A percentile compares a stretch with the other conserved stretches of the same genome.
Evolutionary conservation across 306 rosid species (phyloP).

Genomic region (Begonia peltatifolia): DNA sequence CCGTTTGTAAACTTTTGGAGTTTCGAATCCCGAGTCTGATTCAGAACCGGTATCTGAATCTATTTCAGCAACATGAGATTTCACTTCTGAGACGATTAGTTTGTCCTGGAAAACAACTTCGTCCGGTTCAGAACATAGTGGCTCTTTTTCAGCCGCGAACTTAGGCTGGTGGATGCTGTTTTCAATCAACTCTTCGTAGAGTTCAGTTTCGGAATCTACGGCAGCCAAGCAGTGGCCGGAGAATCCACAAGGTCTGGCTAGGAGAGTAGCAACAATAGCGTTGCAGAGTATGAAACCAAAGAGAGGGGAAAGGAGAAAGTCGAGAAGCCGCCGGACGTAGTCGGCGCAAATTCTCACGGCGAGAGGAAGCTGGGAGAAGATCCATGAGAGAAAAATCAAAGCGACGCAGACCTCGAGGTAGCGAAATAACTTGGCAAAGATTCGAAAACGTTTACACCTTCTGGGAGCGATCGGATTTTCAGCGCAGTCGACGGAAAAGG

Average conservation of each 20-base stretch:
- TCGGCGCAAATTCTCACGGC: slow-evolving; percentile 29
- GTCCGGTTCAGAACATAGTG: slow-evolving; percentile 2
- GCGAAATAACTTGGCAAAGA: slow-evolving; percentile 36
- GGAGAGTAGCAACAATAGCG: slow-evolving; percentile 45
- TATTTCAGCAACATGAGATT: neutral
- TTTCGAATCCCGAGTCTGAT: slow-evolving; percentile 5
- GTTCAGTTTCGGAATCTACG: slow-evolving; percentile 2
- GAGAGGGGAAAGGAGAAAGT: slow-evolving; percentile 34
- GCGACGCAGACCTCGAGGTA: slow-evolving; percentile 22
- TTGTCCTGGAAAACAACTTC: slow-evolving; percentile 36
- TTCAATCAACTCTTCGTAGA: slow-evolving; percentile 17
- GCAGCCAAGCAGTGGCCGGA: neutral
- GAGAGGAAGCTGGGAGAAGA: slow-evolving; percentile 40
- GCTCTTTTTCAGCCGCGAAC: slow-evolving; percentile 1
- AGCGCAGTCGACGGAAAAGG: slow-evolving; percentile 14
- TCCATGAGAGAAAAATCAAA: slow-evolving; percentile 33
- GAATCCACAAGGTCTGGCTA: slow-evolving; percentile 32
- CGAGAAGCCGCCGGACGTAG: slow-evolving; percentile 22
- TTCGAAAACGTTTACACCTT: slow-evolving; percentile 16
- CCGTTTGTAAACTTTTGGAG: slow-evolving; percentile 17
- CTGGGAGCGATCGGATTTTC: slow-evolving; percentile 16
- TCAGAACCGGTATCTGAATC: neutral
- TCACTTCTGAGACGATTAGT: slow-evolving; percentile 26
- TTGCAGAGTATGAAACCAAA: slow-evolving; percentile 57
- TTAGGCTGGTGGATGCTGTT: neutral